Conservation (phyloP, 1,284 basidiomycete genomes). For the Sanghuangporus weigelae region DNA sequence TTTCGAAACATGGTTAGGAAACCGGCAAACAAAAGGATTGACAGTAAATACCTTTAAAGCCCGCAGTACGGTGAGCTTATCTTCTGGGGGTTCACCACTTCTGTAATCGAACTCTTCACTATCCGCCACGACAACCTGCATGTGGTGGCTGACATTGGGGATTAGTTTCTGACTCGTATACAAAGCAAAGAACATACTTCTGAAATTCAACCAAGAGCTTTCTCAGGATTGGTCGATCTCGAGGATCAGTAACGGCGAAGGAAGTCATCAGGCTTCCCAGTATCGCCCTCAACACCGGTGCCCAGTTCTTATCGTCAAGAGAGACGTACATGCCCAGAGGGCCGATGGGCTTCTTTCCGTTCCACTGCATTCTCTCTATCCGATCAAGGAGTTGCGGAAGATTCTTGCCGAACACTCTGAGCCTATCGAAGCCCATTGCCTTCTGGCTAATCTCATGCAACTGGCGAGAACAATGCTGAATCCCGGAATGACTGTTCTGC, state of each 20-base stretch:
- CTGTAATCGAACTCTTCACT: conserved; percentile 78
- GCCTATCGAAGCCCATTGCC: conserved; percentile 40
- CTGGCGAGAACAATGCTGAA: conserved; percentile 34
- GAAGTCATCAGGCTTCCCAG: conserved; percentile 61
- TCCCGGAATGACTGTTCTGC: conserved; percentile 30
- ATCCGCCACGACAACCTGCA: conserved; percentile 57
- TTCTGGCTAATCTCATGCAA: conserved; percentile 39
- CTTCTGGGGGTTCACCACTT: conserved; percentile 54
- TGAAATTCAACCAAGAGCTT: conserved; percentile 48
- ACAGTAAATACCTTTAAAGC: conserved; percentile 65
- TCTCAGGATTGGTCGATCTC: conserved; percentile 63
- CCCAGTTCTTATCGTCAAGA: conserved; percentile 71
- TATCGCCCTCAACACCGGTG: conserved; percentile 57
- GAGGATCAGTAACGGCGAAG: conserved; percentile 74
- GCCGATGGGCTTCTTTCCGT: conserved; percentile 73
- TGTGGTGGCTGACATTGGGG: conserved; percentile 29
- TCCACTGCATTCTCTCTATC: conserved; percentile 59
- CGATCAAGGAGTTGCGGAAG: conserved; percentile 54
- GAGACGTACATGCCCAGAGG: conserved; percentile 83
- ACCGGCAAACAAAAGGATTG: not conserved
- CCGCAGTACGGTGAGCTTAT: conserved; percentile 73
- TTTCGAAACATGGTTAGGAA: conserved; percentile 30
- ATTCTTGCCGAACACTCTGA: conserved; percentile 59
- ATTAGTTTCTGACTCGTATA: not conserved
- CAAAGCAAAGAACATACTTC: conserved; percentile 44